Base-by-base conservation (phyloP, 192 early-diverging fungal genomes). In the Mortierella claussenii region DNA sequence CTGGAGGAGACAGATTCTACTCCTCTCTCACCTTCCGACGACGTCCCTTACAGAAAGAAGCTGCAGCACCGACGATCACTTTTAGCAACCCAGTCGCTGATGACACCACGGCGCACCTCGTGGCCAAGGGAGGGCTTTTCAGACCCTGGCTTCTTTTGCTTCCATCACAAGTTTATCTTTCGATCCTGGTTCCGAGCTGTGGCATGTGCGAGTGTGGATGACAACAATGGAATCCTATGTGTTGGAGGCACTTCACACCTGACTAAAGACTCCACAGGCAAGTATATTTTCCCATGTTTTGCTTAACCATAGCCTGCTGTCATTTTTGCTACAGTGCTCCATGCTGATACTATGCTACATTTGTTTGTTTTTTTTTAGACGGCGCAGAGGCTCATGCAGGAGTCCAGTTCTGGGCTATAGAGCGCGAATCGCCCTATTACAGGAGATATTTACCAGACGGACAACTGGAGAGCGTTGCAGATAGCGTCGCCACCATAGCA, bases 121-220 rank as follows among this genome's bases (percentile, higher is more conserved):
- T 81, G 83, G 62, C 65, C 80, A 37, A 64, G 86, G 15, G 86
- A 87, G 52, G 79, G 84, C 40, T 49, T 57, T 24, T 67, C 68
- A 17, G 84, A 71, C 48, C 79, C 80, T 21, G 84, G 83, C 2
- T 75, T 55, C n/a, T 80, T 87, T 45, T 55, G 57, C 27, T 81
- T 75, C 28, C 79, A 84, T 43, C 86, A 87, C 49, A 84, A 82
- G 60, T 83, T 79, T 54, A 79, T 64, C 11, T 84, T 87, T 55
- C 53, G 68, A 6, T 42, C 56, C 30, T 84, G 82, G 82, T 71
- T 82, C 45, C 33, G 69, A 34, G 81, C 76, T 17, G 69, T 84
- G 24, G 75, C 73, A 8, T 78, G 82, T 18, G 83, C 83, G 0
- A 70, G 62, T 13, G 51, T 85, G 0, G 82, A 86, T 57, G 59